phyloP scores from a whole-genome alignment of 805 yeast genomes.

The Candida maris region DNA sequence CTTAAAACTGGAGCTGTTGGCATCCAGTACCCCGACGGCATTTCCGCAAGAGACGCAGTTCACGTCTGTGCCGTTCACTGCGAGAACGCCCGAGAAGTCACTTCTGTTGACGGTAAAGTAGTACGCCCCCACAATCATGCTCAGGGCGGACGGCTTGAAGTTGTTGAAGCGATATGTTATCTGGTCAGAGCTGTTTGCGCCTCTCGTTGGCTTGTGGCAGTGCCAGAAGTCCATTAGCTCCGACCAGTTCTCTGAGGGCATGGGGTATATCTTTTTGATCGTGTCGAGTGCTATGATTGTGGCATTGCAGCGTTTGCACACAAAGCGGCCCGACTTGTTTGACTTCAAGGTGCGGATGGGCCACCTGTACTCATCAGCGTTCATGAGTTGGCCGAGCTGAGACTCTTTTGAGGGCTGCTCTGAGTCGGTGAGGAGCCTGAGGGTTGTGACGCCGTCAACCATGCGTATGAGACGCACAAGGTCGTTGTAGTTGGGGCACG shows the following conservation, averaged over 20 bases:
- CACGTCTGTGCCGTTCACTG: conserved; percentile 13
- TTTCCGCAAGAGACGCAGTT: conserved; percentile 37
- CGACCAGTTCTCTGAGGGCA: conserved; percentile 93
- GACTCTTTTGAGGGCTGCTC: conserved; percentile 3
- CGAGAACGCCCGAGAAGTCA: conserved; percentile 13
- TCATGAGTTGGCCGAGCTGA: conserved; percentile 13
- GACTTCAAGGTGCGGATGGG: conserved; percentile 13
- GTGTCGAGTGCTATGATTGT: conserved; percentile 30
- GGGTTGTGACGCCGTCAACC: conserved; percentile 1
- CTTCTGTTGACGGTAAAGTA: conserved; percentile 43
- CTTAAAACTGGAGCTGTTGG: conserved; percentile 30
- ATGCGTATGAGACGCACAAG: conserved; percentile 1
- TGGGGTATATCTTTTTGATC: conserved; percentile 42
- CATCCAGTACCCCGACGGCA: conserved; percentile 40
- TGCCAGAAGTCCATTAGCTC: conserved; percentile 98
- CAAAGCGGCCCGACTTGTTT: conserved; percentile 4
- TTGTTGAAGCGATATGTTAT: conserved; percentile 35
- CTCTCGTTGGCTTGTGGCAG: conserved; percentile 69
- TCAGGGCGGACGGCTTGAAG: conserved; percentile 40
- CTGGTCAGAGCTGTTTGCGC: conserved; percentile 16
- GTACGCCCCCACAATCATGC: conserved; percentile 53
- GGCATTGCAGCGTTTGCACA: conserved; percentile 17
- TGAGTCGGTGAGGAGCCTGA: conserved; percentile 4
- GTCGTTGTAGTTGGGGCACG: conserved; percentile 4
- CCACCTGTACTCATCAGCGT: conserved; percentile 25